phyloP scores from a whole-genome alignment of 2,329 filamentous ascomycete genomes.

The Pestalotiopsis sp. region DNA sequence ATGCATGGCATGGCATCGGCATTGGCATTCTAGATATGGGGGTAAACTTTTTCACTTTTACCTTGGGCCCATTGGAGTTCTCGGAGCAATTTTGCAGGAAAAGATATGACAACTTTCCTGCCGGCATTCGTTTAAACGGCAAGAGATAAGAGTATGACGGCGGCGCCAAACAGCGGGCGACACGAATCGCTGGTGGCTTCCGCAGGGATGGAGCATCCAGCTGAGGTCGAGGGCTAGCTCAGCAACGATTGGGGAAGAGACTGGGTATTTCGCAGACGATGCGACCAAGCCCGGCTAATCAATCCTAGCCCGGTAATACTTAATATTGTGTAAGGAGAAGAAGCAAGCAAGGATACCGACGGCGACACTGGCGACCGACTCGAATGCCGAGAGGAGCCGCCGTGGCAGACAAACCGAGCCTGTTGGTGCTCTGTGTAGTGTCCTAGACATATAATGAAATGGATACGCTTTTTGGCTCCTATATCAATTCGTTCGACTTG shows the following conservation, averaged over 20 bases:
- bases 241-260: slow-evolving; percentile 25
- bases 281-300: slow-evolving; percentile 27
- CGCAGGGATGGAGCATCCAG: slow-evolving; percentile 27
- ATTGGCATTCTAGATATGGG: slow-evolving; percentile 50
- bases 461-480: not conserved
- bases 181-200: slow-evolving; percentile 19
- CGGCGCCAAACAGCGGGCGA: slow-evolving; percentile 13
- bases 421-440: not conserved
- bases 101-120: slow-evolving; percentile 34
- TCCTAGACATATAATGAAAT: not conserved
- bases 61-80: slow-evolving; percentile 47
- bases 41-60: slow-evolving; percentile 30
- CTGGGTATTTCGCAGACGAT: slow-evolving; percentile 24
- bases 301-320: slow-evolving; percentile 42
- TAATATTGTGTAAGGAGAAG: slow-evolving; percentile 41
- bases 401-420: not conserved
- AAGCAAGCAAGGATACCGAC: slow-evolving; percentile 20
- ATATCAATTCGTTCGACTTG: not conserved
- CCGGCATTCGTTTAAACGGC: slow-evolving; percentile 49
- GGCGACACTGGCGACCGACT: slow-evolving; percentile 3
- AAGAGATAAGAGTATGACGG: slow-evolving; percentile 21
- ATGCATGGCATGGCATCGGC: slow-evolving; percentile 50
- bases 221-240: slow-evolving; percentile 36
- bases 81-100: slow-evolving; percentile 44
- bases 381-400: not conserved